Percentiles rank a stretch among this genome's conserved stretches.
Evolutionary conservation across 305 asterid species (phyloP).

Genomic region (Ilex paraguariensis): DNA sequence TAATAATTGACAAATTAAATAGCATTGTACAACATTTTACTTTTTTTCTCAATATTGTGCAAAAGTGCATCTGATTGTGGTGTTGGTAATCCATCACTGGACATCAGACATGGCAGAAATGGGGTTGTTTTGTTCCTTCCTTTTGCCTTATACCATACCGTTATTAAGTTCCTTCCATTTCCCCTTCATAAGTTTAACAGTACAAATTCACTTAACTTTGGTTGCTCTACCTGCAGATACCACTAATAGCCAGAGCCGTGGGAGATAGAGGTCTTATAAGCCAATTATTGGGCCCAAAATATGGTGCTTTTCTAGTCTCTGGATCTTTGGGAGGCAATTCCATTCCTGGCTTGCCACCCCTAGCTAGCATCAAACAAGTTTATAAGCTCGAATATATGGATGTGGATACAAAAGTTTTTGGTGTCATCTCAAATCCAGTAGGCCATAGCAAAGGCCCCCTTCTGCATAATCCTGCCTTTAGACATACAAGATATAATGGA

Average conservation of each 20-base stretch:
- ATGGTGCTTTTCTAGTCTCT: slow-evolving; percentile 42
- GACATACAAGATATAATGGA: slow-evolving; percentile 52
- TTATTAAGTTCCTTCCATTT: not conserved
- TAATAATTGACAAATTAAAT: no score
- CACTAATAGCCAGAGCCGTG: slow-evolving; percentile 38
- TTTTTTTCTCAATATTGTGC: no score
- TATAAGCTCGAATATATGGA: slow-evolving; percentile 44
- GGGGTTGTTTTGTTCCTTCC: no score
- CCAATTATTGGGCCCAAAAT: slow-evolving; percentile 63
- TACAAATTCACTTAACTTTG: not conserved
- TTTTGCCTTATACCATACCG: no score
- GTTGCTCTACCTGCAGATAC: slow-evolving; percentile 29
- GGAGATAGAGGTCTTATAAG: slow-evolving; percentile 74
- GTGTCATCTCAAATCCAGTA: slow-evolving; percentile 61
- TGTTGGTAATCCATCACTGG: no score
- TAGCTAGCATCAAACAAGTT: slow-evolving; percentile 44
- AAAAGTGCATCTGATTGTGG: no score
- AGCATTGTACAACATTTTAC: no score
- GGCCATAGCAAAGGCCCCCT: slow-evolving; percentile 71
- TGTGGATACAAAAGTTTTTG: slow-evolving; percentile 48
- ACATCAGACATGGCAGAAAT: no score
- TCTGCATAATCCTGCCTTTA: slow-evolving; percentile 58
- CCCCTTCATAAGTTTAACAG: no score
- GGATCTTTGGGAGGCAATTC: slow-evolving; percentile 39
- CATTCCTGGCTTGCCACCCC: slow-evolving; percentile 53